Evolutionary conservation across 2,329 filamentous ascomycete genomes (phyloP), one percentile per base, ranked within the genome.

Genomic region (Epicoccum sorghinum): DNA sequence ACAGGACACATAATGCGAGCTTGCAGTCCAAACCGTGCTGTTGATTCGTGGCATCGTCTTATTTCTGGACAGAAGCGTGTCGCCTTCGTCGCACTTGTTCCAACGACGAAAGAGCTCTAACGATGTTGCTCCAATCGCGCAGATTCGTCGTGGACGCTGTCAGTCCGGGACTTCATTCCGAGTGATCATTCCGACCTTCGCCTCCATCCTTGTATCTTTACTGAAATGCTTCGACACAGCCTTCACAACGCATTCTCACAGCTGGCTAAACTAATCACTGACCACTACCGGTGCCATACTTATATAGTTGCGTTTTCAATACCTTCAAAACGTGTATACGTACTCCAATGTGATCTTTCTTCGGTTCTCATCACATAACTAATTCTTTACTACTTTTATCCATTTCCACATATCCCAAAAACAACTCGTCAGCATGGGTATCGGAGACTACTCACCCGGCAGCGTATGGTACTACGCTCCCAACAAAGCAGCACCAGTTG

Each of bases 401-500:
- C 18, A 18, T 18, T 18, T 18, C 18, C 18, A 18, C 18, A 18
- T 18, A 18, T 18, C 18, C 18, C 18, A 18, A 18, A 18, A 18
- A 18, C 18, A 18, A 18, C 18, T 18, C 38, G 9, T n/a, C 23
- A 41, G 14, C 24, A 73, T 71, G 69, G 68, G 64, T 3, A 65
- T 71, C 60, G 68, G 69, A 55, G 65, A 70, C 41, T 72, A 71
- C 47, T 71, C 67, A 27, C 63, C 68, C 0, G 71, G 70, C 25
- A 74, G 69, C 44, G 53, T 70, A 1, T 72, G 73, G 72, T 72
- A 64, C 60, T 86, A 85, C 57, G 78, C 78, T 10, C 84, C 84
- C 0, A 83, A 82, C 66, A 82, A 83, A 65, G 75, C 59, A 4
- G 82, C 82, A 0, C 82, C 84, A 0, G 77, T 85, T 18, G 61